phyloP scores from a whole-genome alignment of 2,329 filamentous ascomycete genomes.

The Mariannaea sp. region DNA sequence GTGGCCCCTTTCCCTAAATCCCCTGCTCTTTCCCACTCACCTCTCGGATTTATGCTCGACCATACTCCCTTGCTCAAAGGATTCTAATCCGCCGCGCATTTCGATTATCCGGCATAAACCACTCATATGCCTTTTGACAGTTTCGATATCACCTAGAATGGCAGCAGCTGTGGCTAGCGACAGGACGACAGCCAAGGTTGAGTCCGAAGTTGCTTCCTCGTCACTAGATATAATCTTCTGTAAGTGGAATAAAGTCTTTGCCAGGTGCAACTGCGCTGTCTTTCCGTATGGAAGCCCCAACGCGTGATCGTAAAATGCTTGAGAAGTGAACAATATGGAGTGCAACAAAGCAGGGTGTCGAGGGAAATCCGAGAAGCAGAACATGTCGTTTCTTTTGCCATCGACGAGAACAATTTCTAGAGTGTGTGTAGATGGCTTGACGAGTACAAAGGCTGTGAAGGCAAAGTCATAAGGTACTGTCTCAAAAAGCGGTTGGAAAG shows the following conservation, averaged over 20 bases:
- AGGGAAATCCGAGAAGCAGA: conserved; percentile 29
- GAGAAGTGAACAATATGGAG: conserved; percentile 32
- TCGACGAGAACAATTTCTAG: conserved; percentile 21
- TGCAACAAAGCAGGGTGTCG: conserved; percentile 31
- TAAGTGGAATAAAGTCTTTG: conserved; percentile 26
- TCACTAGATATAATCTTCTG: conserved; percentile 26
- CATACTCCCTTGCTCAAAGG: conserved; percentile 19
- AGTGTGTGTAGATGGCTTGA: conserved; percentile 31
- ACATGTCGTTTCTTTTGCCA: conserved; percentile 13
- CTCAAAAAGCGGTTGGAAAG: not conserved
- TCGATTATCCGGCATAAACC: conserved; percentile 31
- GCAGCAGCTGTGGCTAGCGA: conserved; percentile 32
- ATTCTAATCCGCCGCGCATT: conserved; percentile 29
- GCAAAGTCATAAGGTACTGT: not conserved
- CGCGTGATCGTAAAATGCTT: conserved; percentile 31
- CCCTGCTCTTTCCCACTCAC: not conserved
- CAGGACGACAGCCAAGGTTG: conserved; percentile 30
- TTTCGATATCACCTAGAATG: conserved; percentile 29
- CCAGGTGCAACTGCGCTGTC: conserved; percentile 25
- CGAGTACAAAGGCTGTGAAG: conserved; percentile 14
- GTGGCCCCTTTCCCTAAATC: too few relatives aligned
- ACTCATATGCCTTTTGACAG: conserved; percentile 32
- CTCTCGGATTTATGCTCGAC: conserved; percentile 25
- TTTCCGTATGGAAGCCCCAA: conserved; percentile 7
- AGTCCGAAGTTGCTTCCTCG: conserved; percentile 15